Evolutionary conservation across 2,329 filamentous ascomycete genomes (phyloP).

Genomic region (Zarea fungicola): DNA sequence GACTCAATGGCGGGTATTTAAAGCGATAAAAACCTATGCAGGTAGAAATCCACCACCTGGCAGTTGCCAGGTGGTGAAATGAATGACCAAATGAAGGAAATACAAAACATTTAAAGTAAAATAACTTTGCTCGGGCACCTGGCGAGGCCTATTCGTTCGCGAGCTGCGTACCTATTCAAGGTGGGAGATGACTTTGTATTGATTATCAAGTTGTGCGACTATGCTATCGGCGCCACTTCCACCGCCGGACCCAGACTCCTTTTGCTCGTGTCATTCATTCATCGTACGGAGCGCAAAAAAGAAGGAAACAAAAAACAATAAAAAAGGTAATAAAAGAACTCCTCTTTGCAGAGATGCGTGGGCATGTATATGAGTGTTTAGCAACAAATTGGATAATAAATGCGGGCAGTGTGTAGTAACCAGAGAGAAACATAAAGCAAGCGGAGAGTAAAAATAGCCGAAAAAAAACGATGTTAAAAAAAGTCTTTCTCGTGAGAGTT

Average conservation of each 20-base stretch:
- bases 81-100: conserved; percentile 6
- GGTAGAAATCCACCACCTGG: neutral
- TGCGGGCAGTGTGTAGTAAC: no score
- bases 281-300: neutral
- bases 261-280: neutral
- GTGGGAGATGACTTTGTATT: neutral
- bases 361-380: conserved; percentile 8
- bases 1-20: conserved; percentile 27
- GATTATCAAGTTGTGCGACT: conserved; percentile 1
- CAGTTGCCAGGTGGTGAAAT: neutral
- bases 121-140: no score
- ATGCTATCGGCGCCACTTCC: conserved; percentile 1
- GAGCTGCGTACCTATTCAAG: neutral
- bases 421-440: neutral
- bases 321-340: neutral
- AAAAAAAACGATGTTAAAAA: neutral
- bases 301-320: neutral
- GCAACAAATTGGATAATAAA: neutral
- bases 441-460: neutral
- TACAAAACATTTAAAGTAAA: no score
- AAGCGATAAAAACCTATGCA: no score
- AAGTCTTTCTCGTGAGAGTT: conserved; percentile 9
- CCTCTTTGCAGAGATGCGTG: conserved; percentile 9
- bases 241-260: conserved; percentile 5
- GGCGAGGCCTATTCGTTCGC: no score